A percentile compares a stretch with the other conserved stretches of the same genome.
Evolutionary conservation across 441 rosid genomes (phyloP).

Genomic region (Populus trichocarpa): DNA sequence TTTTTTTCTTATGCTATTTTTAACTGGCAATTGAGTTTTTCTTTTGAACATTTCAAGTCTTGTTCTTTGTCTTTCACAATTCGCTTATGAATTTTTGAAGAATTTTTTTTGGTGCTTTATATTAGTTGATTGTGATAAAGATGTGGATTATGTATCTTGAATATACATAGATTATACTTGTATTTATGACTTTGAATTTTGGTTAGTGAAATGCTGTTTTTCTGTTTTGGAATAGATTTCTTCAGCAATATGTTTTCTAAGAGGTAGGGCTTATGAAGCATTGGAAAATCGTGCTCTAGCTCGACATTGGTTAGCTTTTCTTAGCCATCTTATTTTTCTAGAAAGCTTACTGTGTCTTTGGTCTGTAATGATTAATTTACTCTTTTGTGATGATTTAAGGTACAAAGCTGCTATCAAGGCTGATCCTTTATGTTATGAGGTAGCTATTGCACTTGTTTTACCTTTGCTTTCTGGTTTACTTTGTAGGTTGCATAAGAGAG

Average conservation of each 20-base stretch:
- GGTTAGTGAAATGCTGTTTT: constrained; percentile 2
- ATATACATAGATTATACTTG: not conserved
- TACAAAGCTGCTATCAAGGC: constrained; percentile 95
- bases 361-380: constrained; percentile 2
- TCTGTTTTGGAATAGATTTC: constrained; percentile 48
- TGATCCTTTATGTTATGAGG: constrained; percentile 96
- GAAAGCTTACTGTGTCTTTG: not conserved
- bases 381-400: constrained; percentile 45
- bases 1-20: not conserved
- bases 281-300: constrained; percentile 87
- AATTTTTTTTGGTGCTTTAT: not conserved
- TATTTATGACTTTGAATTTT: not conserved
- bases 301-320: constrained; percentile 63
- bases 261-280: constrained; percentile 93
- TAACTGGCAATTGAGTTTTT: not conserved
- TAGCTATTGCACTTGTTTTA: constrained; percentile 25
- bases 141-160: not conserved
- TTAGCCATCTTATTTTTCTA: not conserved
- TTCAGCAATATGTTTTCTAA: constrained; percentile 83
- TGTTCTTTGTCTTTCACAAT: not conserved
- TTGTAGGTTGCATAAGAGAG: not conserved
- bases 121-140: not conserved
- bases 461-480: constrained; percentile 2
- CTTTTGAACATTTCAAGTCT: not conserved
- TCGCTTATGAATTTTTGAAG: not conserved